Conservation (phyloP, 495 filamentous ascomycete genomes). For the Penicillium macrosclerotiorum region DNA sequence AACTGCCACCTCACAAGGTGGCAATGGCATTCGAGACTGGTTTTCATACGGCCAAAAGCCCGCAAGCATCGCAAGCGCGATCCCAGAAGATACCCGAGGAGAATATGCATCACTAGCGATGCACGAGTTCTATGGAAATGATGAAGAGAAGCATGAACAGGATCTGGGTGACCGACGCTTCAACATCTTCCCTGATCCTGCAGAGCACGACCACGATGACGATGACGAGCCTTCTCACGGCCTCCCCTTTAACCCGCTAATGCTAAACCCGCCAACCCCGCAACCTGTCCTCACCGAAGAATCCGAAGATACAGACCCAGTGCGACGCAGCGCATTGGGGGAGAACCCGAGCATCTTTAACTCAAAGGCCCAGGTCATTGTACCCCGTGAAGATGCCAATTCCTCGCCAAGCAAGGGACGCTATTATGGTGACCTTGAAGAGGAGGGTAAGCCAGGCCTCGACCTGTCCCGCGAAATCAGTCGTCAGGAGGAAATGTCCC, state of each 20-base stretch:
- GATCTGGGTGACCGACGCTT: constrained; percentile 41
- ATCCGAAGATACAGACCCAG: constrained; percentile 23
- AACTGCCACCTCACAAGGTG: constrained; percentile 30
- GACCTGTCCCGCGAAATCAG: constrained; percentile 26
- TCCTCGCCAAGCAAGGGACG: constrained; percentile 27
- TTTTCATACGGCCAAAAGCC: constrained; percentile 33
- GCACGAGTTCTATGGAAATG: constrained; percentile 37
- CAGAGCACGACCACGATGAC: constrained; percentile 40
- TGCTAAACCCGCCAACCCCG: constrained; percentile 54
- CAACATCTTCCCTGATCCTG: constrained; percentile 47
- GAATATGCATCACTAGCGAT: constrained; percentile 43
- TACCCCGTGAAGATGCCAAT: constrained; percentile 14
- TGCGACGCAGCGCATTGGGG: constrained; percentile 28
- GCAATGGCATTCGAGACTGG: constrained; percentile 39
- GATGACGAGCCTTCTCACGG: constrained; percentile 29
- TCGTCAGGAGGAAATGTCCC: constrained; percentile 10
- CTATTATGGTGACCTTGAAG: constrained; percentile 40
- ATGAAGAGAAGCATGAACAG: constrained; percentile 35
- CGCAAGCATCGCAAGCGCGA: constrained; percentile 29
- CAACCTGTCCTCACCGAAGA: constrained; percentile 28
- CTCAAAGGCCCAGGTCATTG: constrained; percentile 11
- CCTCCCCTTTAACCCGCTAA: constrained; percentile 47
- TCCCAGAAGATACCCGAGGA: constrained; percentile 37
- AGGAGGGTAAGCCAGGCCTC: constrained; percentile 21
- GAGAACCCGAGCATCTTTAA: constrained; percentile 38